Percentiles rank a stretch among this genome's conserved stretches.
Conservation (phyloP, 169 alveolate species). For the Plasmodium blacklocki region DNA sequence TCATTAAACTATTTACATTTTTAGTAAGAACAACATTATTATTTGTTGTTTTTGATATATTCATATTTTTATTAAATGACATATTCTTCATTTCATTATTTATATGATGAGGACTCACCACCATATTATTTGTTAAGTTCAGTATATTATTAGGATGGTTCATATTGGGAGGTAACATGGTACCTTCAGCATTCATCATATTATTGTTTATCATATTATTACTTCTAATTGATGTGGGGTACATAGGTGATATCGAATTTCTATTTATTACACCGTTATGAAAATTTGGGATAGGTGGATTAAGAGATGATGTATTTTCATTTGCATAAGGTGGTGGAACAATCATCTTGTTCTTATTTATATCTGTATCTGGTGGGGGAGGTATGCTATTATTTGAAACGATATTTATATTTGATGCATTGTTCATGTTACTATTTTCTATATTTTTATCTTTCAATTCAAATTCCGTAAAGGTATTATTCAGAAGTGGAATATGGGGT, state of each 20-base stretch:
- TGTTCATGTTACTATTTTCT: constrained; percentile 14
- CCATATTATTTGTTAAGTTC: neutral
- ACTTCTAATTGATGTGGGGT: neutral
- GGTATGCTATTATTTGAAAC: constrained; percentile 29
- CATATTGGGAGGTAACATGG: neutral
- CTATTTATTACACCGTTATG: constrained; percentile 15
- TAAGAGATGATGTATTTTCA: constrained; percentile 1
- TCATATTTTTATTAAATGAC: neutral
- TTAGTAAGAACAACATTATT: constrained; percentile 14
- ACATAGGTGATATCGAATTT: neutral
- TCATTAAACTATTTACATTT: constrained; percentile 2
- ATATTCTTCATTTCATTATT: constrained; percentile 8
- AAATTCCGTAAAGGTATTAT: constrained; percentile 1
- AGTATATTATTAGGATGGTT: constrained; percentile 5
- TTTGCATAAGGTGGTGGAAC: neutral
- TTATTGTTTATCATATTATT: constrained; percentile 22
- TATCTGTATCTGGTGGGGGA: constrained; percentile 45
- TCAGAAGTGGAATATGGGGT: neutral
- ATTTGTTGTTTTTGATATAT: constrained; percentile 1
- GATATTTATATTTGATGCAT: neutral
- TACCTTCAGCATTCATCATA: constrained; percentile 15
- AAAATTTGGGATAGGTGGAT: constrained; percentile 5
- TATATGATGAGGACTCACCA: neutral
- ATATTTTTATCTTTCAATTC: constrained; percentile 27
- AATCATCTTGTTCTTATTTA: constrained; percentile 10